Evolutionary conservation across 345 rosid species (phyloP).

Genomic region (Corchorus capsularis): DNA sequence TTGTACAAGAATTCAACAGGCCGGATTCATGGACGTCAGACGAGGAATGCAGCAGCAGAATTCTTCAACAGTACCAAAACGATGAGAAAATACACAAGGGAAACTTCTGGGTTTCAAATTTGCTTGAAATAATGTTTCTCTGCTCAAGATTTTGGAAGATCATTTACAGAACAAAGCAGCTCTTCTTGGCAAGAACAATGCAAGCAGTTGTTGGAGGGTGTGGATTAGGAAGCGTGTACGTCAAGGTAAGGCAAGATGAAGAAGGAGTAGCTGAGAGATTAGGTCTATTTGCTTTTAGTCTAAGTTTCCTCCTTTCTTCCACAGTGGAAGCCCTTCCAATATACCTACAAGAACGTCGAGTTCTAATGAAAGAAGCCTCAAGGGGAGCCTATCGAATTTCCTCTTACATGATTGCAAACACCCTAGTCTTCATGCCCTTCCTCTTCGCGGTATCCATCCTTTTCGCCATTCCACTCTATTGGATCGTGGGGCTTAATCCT

Average conservation of each 20-base stretch:
- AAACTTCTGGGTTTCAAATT: slow-evolving; percentile 24
- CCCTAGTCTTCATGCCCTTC: slow-evolving; percentile 75
- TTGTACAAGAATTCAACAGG: slow-evolving; percentile 4
- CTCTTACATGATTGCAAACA: slow-evolving; percentile 89
- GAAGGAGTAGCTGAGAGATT: slow-evolving; percentile 71
- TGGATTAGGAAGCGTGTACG: slow-evolving; percentile 74
- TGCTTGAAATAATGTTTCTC: slow-evolving; percentile 58
- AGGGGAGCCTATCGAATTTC: slow-evolving; percentile 78
- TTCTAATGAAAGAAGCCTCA: slow-evolving; percentile 86
- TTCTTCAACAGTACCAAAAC: slow-evolving; percentile 24
- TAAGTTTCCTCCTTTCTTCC: slow-evolving; percentile 86
- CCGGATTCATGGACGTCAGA: slow-evolving; percentile 31
- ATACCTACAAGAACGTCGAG: slow-evolving; percentile 79
- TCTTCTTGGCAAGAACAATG: slow-evolving; percentile 79
- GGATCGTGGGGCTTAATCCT: slow-evolving; percentile 88
- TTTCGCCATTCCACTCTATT: slow-evolving; percentile 75
- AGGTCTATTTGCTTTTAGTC: slow-evolving; percentile 84
- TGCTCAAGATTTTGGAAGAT: slow-evolving; percentile 85
- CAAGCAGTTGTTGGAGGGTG: slow-evolving; percentile 84
- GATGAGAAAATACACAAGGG: slow-evolving; percentile 4
- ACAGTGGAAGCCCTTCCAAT: slow-evolving; percentile 95
- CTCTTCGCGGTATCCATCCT: slow-evolving; percentile 66
- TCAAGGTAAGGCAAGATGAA: slow-evolving; percentile 57
- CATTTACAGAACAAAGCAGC: slow-evolving; percentile 78
- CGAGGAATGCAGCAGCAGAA: slow-evolving; percentile 21